Percentiles rank a stretch among this genome's conserved stretches.
Conservation (phyloP, 2,329 filamentous ascomycete species). For the Cytospora piceae region DNA sequence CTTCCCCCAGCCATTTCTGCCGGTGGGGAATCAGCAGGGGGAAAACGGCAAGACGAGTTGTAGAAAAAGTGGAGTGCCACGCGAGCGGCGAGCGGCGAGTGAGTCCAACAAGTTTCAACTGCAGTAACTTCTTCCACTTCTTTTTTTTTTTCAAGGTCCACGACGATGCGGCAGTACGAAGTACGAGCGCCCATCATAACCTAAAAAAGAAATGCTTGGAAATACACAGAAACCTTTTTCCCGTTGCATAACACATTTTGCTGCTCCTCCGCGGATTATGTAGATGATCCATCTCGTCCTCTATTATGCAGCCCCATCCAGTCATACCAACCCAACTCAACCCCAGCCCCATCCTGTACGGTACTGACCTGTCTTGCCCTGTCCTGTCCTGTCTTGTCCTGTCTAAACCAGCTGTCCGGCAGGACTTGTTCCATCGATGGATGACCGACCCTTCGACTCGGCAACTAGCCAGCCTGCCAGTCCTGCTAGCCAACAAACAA, state of each 20-base stretch:
- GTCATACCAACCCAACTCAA: not conserved
- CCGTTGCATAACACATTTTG: not conserved
- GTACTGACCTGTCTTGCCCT: too few relatives aligned
- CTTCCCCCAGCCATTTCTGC: slow-evolving; percentile 10
- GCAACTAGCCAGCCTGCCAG: not conserved
- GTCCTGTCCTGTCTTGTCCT: not conserved
- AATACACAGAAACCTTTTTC: not conserved
- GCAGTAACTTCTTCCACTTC: not conserved
- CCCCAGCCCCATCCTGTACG: not conserved
- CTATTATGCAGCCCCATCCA: not conserved
- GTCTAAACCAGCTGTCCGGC: not conserved
- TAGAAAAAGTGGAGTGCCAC: slow-evolving; percentile 25
- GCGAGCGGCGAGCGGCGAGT: slow-evolving; percentile 19
- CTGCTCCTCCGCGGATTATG: too few relatives aligned
- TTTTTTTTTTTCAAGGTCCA: not conserved
- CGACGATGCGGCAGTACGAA: not conserved
- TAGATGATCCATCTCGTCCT: not conserved
- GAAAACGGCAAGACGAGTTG: slow-evolving; percentile 2
- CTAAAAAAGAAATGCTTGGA: slow-evolving; percentile 2
- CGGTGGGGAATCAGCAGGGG: slow-evolving; percentile 17
- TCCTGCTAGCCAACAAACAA: not conserved
- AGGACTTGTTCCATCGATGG: not conserved
- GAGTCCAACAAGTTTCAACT: slow-evolving; percentile 5
- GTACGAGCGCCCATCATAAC: not conserved
- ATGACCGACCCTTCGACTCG: slow-evolving; percentile 1